Evolutionary conservation across 306 rosid species (phyloP), one percentile per base, ranked within the genome.

Genomic region (Cucurbita pepo): DNA sequence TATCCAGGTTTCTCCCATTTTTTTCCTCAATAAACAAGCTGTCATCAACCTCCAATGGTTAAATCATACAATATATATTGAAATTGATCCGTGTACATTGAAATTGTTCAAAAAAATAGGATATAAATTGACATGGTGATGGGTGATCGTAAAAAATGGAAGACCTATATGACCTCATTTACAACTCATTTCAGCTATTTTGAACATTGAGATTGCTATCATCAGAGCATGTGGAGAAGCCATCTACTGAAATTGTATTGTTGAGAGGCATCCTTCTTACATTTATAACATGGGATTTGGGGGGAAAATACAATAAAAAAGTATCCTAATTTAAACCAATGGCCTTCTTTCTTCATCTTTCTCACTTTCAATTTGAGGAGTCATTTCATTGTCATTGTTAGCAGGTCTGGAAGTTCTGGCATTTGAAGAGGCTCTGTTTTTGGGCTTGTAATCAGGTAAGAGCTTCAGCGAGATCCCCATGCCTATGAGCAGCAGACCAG

Each of bases 401-500:
- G 43, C 72, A 19, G 82, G 74, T 60, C 74, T 84, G 75, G 85
- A 76, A 55, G 1, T 52, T 19, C 25, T 79, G 61, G 34, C 36
- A 48, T 3, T 73, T 2, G 21, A 69, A 40, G 72, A 70, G 53
- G 77, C 79, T 25, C 56, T 79, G 60, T 62, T 74, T 72, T 16
- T 67, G 44, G 83, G 44, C 73, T 74, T 80, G 74, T 82, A 85
- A 0, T 89, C 92, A 47, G 97, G 97, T 37, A 90, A 65, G 84
- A 92, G 88, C 91, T 90, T 88, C 90, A 92, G 16, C 55, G 88
- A 82, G 83, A 92, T 92, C 15, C 97, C 97, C 97, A 92, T 92
- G 5, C 85, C 96, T 72, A 92, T 90, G 25, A 88, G 92, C 50
- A 92, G 60, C 15, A 92, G 88, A 21, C 97, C 97, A 53, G 89